These are phyloP conservation scores for Daldinia grandis DNA, from an alignment of 495 filamentous ascomycete genomes.

Conservation along the genomic window DNA sequence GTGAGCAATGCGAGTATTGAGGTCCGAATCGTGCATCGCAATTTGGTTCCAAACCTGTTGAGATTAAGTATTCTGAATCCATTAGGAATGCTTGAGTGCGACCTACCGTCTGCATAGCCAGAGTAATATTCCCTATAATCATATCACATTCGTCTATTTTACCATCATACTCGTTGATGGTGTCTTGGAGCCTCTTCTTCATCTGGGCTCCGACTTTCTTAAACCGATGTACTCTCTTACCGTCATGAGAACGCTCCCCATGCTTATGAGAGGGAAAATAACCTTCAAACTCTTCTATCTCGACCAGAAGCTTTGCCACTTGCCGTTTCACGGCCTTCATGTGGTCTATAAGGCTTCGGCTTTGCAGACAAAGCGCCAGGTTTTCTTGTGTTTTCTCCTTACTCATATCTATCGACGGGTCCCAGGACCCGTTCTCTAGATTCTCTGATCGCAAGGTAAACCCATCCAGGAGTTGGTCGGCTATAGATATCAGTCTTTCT, in stretches of 20 bases:
- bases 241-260: not conserved
- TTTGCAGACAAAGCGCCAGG: constrained; percentile 24
- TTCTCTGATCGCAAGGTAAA: constrained; percentile 2
- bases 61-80: not conserved
- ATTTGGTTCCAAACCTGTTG: constrained; percentile 37
- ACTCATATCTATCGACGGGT: constrained; percentile 25
- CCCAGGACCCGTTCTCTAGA: constrained; percentile 11
- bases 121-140: constrained; percentile 30
- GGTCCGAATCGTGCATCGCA: constrained; percentile 26
- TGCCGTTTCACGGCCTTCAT: constrained; percentile 32
- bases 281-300: constrained; percentile 26
- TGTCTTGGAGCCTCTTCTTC: constrained; percentile 35
- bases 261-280: not conserved
- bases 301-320: constrained; percentile 13
- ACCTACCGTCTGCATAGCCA: constrained; percentile 12
- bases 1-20: constrained; percentile 29
- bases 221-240: constrained; percentile 1
- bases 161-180: constrained; percentile 35
- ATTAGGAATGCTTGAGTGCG: not conserved
- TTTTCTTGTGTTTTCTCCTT: constrained; percentile 30
- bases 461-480: not conserved
- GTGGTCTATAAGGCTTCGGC: constrained; percentile 22
- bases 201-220: constrained; percentile 21
- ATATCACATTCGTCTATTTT: constrained; percentile 40
- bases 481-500: not conserved